Conservation (phyloP, 371 early-diverging fungal genomes). For the Haplosporangium sp. region DNA sequence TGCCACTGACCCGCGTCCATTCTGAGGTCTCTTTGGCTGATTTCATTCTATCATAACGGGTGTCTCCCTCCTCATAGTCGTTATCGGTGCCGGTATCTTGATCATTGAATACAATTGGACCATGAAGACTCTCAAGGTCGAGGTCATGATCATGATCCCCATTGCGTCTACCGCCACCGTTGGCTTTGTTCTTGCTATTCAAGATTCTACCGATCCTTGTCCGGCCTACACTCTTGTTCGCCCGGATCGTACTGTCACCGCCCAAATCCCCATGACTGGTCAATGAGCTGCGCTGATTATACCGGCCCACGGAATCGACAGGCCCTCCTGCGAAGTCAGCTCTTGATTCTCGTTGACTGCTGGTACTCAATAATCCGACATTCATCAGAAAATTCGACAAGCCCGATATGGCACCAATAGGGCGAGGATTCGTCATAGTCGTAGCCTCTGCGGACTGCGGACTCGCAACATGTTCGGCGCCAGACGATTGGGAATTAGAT, state of each 20-base stretch:
- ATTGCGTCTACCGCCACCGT: neutral
- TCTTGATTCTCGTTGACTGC: neutral
- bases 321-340: neutral
- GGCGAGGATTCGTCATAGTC: neutral
- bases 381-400: slow-evolving; percentile 40
- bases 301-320: neutral
- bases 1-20: slow-evolving; percentile 16
- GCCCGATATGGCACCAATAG: slow-evolving; percentile 30
- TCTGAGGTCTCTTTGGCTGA: slow-evolving; percentile 1
- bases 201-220: slow-evolving; percentile 16
- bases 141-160: slow-evolving; percentile 33
- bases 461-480: neutral
- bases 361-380: slow-evolving; percentile 26
- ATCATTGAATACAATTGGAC: slow-evolving; percentile 44
- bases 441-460: neutral
- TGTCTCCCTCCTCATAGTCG: neutral
- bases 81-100: slow-evolving; percentile 7
- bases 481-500: neutral
- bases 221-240: slow-evolving; percentile 31
- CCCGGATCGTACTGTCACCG: slow-evolving; percentile 49
- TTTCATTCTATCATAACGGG: neutral
- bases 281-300: neutral
- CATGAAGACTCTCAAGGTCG: slow-evolving; percentile 50
- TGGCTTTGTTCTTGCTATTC: slow-evolving; percentile 7
- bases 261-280: slow-evolving; percentile 17